These are phyloP conservation scores for Phaffomyces opuntiae DNA, from an alignment of 805 yeast genomes.

Conservation along the genomic window DNA sequence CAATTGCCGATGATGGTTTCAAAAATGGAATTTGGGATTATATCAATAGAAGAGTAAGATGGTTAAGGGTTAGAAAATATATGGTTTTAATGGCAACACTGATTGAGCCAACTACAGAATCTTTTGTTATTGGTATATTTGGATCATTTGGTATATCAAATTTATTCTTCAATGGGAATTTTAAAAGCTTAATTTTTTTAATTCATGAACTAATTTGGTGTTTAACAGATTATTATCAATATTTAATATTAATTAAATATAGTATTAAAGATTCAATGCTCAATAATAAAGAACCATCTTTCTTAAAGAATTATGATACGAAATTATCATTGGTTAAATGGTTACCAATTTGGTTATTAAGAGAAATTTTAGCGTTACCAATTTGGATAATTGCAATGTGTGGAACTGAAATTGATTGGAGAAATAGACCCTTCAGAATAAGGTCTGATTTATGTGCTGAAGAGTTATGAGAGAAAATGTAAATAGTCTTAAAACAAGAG, in stretches of 20 bases:
- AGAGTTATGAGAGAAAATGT: constrained; percentile 21
- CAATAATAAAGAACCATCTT: constrained; percentile 18
- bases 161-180: constrained; percentile 30
- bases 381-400: constrained; percentile 76
- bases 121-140: constrained; percentile 55
- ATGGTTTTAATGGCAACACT: constrained; percentile 84
- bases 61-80: constrained; percentile 82
- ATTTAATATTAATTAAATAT: constrained; percentile 32
- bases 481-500: too few species aligned
- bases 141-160: constrained; percentile 56
- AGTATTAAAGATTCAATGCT: constrained; percentile 16
- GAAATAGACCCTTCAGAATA: constrained; percentile 70
- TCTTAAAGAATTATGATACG: constrained; percentile 22
- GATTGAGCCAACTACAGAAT: constrained; percentile 82
- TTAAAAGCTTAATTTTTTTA: constrained; percentile 32
- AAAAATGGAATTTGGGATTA: constrained; percentile 43
- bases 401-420: constrained; percentile 73
- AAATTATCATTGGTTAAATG: constrained; percentile 17
- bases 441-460: constrained; percentile 73
- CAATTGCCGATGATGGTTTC: constrained; percentile 37
- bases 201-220: constrained; percentile 63
- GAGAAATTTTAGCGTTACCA: constrained; percentile 76
- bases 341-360: constrained; percentile 49
- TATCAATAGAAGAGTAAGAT: constrained; percentile 62
- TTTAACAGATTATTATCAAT: constrained; percentile 55